Conservation (phyloP, 23 red algal species). For the Rhodosorus marinus region DNA sequence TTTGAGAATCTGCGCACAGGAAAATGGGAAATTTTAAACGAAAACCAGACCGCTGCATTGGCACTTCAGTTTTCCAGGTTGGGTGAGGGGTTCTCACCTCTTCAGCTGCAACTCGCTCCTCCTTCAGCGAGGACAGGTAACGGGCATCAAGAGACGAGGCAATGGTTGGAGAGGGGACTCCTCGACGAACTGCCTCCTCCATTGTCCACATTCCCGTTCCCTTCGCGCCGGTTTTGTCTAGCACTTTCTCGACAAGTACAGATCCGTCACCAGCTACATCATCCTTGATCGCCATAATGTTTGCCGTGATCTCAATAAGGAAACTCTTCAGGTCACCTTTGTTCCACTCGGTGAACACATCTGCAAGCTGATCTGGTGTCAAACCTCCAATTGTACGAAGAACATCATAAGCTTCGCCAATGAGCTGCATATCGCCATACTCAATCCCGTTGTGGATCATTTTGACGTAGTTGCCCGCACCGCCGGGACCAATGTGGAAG, state of each 20-base stretch:
- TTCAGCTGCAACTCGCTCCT: constrained; percentile 28
- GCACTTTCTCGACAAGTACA: constrained; percentile 46
- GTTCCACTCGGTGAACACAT: constrained; percentile 89
- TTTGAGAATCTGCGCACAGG: not conserved
- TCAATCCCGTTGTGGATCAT: constrained; percentile 99
- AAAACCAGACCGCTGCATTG: too few species aligned
- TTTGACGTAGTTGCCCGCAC: constrained; percentile 92
- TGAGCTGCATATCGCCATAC: constrained; percentile 99
- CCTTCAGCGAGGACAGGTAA: constrained; percentile 86
- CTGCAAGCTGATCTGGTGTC: constrained; percentile 10
- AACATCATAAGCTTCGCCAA: constrained; percentile 88
- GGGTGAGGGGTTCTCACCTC: too few species aligned
- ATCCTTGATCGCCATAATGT: constrained; percentile 47
- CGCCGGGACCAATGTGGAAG: constrained; percentile 77
- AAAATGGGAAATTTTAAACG: not conserved
- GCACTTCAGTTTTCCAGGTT: not conserved
- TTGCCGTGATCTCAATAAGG: constrained; percentile 88
- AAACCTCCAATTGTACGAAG: constrained; percentile 27
- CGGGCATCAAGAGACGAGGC: constrained; percentile 70
- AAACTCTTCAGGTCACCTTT: constrained; percentile 59
- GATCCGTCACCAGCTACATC: constrained; percentile 35
- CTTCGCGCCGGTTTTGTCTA: constrained; percentile 80
- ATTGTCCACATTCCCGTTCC: constrained; percentile 99
- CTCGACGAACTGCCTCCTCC: constrained; percentile 62
- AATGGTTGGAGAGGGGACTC: constrained; percentile 67